Evolutionary conservation across 1,139 yeast genomes (phyloP).

Genomic region (Saccharomyces hybrid): DNA sequence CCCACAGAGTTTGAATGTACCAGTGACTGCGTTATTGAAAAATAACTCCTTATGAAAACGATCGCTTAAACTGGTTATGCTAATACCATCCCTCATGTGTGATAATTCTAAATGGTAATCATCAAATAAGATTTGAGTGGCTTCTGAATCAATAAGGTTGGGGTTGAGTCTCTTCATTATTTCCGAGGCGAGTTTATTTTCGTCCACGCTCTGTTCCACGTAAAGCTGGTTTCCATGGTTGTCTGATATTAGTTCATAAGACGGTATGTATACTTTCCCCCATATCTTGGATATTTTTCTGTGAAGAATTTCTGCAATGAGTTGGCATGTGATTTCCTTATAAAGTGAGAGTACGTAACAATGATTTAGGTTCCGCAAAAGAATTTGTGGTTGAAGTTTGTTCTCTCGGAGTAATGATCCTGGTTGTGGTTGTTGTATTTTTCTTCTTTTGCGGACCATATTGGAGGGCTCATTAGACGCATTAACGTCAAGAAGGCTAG

Average conservation of each 20-base stretch:
- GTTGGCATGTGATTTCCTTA: constrained; percentile 12
- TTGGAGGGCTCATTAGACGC: background rate
- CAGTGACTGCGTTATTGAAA: background rate
- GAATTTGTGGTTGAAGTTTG: background rate
- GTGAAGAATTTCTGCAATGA: constrained; percentile 8
- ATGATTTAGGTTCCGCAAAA: constrained; percentile 8
- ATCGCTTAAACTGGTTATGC: background rate
- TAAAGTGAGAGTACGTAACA: constrained; percentile 13
- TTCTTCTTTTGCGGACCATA: background rate
- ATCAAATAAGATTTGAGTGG: constrained; percentile 14
- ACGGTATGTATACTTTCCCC: constrained; percentile 20
- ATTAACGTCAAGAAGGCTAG: background rate
- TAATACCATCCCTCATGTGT: background rate
- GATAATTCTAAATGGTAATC: constrained; percentile 19
- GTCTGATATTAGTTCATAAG: constrained; percentile 20
- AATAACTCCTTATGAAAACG: background rate
- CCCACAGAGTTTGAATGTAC: background rate
- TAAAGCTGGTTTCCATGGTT: constrained; percentile 21
- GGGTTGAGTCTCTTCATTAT: constrained; percentile 16
- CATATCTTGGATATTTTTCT: constrained; percentile 7
- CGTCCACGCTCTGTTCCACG: constrained; percentile 16
- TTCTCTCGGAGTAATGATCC: background rate
- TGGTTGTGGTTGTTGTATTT: background rate
- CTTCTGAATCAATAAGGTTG: constrained; percentile 11
- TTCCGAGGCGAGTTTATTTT: constrained; percentile 11